A percentile compares a stretch with the other conserved stretches of the same genome.
Evolutionary conservation across 768 basidiomycete genomes (phyloP).

Genomic region (Trametes cingulata): DNA sequence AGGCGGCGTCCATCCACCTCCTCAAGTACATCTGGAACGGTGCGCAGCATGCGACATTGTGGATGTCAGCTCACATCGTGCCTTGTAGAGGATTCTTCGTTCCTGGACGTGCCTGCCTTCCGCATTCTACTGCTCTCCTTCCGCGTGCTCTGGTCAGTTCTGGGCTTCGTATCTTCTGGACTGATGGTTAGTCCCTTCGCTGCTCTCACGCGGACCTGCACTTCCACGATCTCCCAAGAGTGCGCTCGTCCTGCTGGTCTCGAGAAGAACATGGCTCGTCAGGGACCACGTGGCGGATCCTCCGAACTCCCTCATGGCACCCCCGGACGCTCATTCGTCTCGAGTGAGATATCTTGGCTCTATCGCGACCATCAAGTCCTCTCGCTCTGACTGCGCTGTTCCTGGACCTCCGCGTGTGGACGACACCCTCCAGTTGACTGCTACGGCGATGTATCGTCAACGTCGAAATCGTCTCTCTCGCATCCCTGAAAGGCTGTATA

Average conservation of each 20-base stretch:
- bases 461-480: constrained; percentile 41
- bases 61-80: not conserved
- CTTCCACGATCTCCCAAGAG: constrained; percentile 33
- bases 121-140: constrained; percentile 27
- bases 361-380: not conserved
- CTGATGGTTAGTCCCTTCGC: constrained; percentile 38
- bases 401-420: not conserved
- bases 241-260: constrained; percentile 36
- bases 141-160: constrained; percentile 14
- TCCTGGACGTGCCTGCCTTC: constrained; percentile 33
- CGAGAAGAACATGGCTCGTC: constrained; percentile 28
- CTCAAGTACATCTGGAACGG: constrained; percentile 23
- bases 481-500: constrained; percentile 48
- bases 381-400: not conserved
- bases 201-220: constrained; percentile 1
- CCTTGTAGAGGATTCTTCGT: constrained; percentile 33
- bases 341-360: not conserved
- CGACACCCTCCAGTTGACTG: not conserved
- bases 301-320: not conserved
- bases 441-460: not conserved
- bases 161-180: constrained; percentile 39
- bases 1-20: constrained; percentile 12
- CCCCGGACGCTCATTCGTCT: not conserved
- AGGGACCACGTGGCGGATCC: not conserved
- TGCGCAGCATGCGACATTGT: not conserved